Base-by-base conservation (phyloP, 192 early-diverging fungal genomes). In the Phlyctochytrium planicorne region DNA sequence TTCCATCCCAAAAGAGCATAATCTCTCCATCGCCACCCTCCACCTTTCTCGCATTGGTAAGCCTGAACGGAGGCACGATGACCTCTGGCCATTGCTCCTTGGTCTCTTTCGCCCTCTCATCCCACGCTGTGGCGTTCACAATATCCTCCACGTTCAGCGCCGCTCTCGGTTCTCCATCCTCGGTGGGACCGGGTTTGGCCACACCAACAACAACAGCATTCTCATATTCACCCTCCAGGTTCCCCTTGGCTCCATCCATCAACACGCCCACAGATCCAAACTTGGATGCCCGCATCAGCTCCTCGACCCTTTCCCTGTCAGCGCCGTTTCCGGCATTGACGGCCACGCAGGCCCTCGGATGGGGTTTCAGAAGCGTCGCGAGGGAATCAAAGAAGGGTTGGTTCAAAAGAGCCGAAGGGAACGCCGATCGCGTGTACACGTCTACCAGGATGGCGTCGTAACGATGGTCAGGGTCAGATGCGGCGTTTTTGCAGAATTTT, bases 371-470 rank as follows among this genome's bases (percentile, higher is more conserved):
- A 2, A 71, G 27, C 23, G 40, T 34, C 0, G 6, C 34, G 24
- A 71, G 29, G 27, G 20, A 30, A 20, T 27, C 29, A 34, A 71
- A 71, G 37, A 71, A 71, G 34, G 52, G 31, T 24, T 30, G 35
- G 33, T 55, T 71, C 23, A 65, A 29, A 0, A 71, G 53, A 20
- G 62, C 20, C 25, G 27, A 23, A 1, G 69, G 69, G 34, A 71
- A 71, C 62, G 55, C 62, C 16, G 62, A 60, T 4, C 69, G 62
- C 30, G 69, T 71, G 62, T 64, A 71, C 52, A 71, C 69, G 23
- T 71, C 69, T 53, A 71, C 23, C 17, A 71, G 34, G 53, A 71
- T 57, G 3, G 63, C 69, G 31, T 71, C 69, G 31, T 71, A 71
- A 2, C 69, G 69, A 32, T 55, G 63, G 25, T 71, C 69, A 12